phyloP scores from a whole-genome alignment of 2,329 filamentous ascomycete genomes.

The Phoma herbarum region DNA sequence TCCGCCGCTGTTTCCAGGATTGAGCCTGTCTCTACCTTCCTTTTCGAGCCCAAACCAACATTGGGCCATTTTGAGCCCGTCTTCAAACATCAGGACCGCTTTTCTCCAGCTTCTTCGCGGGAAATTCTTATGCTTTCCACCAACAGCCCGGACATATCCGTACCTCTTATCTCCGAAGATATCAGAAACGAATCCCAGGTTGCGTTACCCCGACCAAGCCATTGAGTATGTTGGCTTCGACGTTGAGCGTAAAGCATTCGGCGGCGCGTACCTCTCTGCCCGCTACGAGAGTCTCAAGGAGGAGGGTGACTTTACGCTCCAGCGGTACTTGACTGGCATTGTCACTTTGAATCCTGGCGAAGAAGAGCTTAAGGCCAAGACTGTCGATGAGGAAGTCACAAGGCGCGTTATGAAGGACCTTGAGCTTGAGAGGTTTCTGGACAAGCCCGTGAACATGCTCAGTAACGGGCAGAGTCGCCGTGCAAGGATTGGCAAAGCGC shows the following conservation, averaged over 20 bases:
- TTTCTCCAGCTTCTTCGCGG: conserved; percentile 83
- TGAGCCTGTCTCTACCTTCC: conserved; percentile 76
- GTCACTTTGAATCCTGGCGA: conserved; percentile 81
- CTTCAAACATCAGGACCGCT: conserved; percentile 79
- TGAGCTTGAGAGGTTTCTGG: conserved; percentile 71
- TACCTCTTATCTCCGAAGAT: conserved; percentile 73
- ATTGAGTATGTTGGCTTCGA: conserved; percentile 94
- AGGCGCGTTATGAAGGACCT: conserved; percentile 74
- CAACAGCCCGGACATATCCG: conserved; percentile 78
- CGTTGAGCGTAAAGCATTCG: conserved; percentile 68
- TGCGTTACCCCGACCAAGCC: conserved; percentile 70
- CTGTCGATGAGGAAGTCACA: conserved; percentile 60
- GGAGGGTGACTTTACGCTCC: conserved; percentile 84
- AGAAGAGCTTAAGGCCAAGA: conserved; percentile 54
- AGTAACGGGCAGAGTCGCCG: conserved; percentile 93
- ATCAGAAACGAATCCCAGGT: conserved; percentile 57
- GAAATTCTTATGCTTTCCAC: conserved; percentile 77
- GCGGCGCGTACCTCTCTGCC: conserved; percentile 81
- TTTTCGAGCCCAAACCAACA: conserved; percentile 62
- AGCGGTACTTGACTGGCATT: conserved; percentile 82
- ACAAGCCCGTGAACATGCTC: conserved; percentile 86
- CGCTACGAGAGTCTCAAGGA: conserved; percentile 90
- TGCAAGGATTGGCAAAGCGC: conserved; percentile 85
- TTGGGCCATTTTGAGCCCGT: conserved; percentile 87
- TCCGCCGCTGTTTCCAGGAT: conserved; percentile 74